Percentiles rank a stretch among this genome's conserved stretches.
These are phyloP conservation scores for Corymbia citriodora DNA, from an alignment of 441 rosid genomes.

Conservation along the genomic window DNA sequence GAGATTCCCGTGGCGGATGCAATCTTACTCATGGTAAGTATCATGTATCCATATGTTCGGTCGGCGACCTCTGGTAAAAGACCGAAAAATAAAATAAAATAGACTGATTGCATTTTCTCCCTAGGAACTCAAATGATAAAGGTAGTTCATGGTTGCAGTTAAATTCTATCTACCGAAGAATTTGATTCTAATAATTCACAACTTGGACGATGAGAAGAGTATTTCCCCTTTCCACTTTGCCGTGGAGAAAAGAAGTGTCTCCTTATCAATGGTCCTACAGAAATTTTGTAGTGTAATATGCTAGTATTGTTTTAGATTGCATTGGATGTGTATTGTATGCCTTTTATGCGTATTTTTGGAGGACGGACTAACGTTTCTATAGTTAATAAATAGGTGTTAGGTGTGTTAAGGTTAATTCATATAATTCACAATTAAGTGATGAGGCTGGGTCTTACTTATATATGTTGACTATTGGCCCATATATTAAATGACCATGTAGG, in stretches of 20 bases:
- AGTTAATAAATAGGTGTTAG: not conserved
- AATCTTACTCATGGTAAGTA: not conserved
- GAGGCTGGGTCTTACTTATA: not conserved
- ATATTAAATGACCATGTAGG: not conserved
- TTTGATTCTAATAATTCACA: not conserved
- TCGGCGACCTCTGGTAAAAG: not conserved
- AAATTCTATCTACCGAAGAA: not conserved
- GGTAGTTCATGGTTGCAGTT: not conserved
- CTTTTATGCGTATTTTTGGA: not conserved
- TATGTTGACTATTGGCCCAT: not conserved
- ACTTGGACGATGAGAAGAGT: not conserved
- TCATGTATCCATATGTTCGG: not conserved
- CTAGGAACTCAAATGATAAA: not conserved
- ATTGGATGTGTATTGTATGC: not conserved
- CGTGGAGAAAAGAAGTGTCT: not conserved
- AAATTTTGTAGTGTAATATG: not conserved
- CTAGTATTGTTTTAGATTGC: not conserved
- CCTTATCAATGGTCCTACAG: not conserved
- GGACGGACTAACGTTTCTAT: rapidly evolving
- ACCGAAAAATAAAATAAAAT: not conserved
- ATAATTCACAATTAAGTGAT: not conserved
- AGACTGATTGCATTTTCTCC: not conserved
- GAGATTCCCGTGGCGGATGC: not conserved
- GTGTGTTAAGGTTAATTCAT: not conserved
- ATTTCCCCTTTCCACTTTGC: not conserved